Percentiles rank a stretch among this genome's conserved stretches.
Evolutionary conservation across 2,329 filamentous ascomycete genomes (phyloP).

Genomic region (Trichothecium sympodiale): DNA sequence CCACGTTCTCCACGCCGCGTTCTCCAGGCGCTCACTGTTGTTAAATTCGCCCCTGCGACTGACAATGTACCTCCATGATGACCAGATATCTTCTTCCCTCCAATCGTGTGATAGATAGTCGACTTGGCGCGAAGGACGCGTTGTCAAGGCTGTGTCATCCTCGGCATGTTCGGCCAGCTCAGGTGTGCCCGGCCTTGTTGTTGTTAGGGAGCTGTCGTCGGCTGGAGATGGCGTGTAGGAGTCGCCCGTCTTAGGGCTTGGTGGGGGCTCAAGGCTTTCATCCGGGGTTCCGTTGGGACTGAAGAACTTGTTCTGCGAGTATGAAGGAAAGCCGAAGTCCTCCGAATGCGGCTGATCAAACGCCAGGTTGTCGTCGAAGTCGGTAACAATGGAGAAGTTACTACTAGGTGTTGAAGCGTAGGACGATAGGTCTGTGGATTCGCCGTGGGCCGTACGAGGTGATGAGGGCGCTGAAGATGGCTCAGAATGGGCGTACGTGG

Average conservation of each 20-base stretch:
- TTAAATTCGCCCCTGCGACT: conserved; percentile 68
- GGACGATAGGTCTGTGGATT: conserved; percentile 44
- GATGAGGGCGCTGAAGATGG: conserved; percentile 46
- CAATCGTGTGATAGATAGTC: conserved; percentile 91
- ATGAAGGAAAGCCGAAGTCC: conserved; percentile 33
- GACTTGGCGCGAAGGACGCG: conserved; percentile 76
- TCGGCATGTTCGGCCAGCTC: conserved; percentile 50
- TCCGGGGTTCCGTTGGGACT: conserved; percentile 16
- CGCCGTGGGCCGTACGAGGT: conserved; percentile 37
- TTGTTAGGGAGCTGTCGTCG: conserved; percentile 42
- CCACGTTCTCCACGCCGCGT: conserved; percentile 96
- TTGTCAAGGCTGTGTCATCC: conserved; percentile 68
- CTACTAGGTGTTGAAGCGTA: conserved; percentile 53
- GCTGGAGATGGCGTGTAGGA: conserved; percentile 41
- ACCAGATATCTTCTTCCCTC: conserved; percentile 94
- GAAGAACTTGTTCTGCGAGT: conserved; percentile 35
- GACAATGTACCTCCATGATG: conserved; percentile 89
- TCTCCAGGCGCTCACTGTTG: conserved; percentile 76
- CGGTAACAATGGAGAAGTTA: conserved; percentile 49
- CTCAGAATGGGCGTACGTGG: conserved; percentile 31
- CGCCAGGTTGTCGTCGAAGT: conserved; percentile 37
- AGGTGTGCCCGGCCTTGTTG: conserved; percentile 48
- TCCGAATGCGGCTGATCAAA: conserved; percentile 34
- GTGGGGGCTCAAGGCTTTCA: conserved; percentile 36
- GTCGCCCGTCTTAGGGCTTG: conserved; percentile 36